Evolutionary conservation across 805 yeast genomes (phyloP), one percentile per base, ranked within the genome.

Genomic region (Teunomyces funiuensis): DNA sequence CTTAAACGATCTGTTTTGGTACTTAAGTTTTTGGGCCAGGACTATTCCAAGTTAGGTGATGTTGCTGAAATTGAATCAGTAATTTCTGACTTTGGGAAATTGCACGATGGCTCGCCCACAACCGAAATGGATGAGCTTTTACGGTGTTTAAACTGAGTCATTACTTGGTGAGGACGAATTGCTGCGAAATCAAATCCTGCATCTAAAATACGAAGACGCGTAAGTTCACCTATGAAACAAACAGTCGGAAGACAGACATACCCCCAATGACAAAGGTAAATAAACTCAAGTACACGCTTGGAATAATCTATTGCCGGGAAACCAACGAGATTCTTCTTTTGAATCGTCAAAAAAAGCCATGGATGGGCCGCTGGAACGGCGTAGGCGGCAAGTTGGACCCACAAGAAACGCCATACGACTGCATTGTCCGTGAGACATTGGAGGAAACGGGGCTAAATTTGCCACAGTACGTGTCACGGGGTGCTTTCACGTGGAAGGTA

Each of bases 351-450:
- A 71, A 71, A 42, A 53, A 61, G 8, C 76, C 76, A 1, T 69
- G 73, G 71, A 71, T 70, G 74, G 76, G 76, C 11, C 53, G 66
- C 37, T 71, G 75, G 75, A 70, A 71, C 48, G 76, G 75, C 9
- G 73, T 71, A 9, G 75, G 75, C 6, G 76, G 76, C 5, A 70
- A 71, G 43, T 45, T 70, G 13, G 68, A 67, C 25, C 40, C 47
- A 0, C 50, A 42, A 13, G 76, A 71, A 46, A 46, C 63, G 2
- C 67, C 74, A 1, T 43, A 55, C 27, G 61, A 62, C n/a, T 69
- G 75, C 41, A 70, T 71, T 14, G 58, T 64, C 5, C 44, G 76
- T 36, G 76, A 71, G 45, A 61, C 74, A 0, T 20, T 45, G 16
- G 75, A 71, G 50, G 75, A 71, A 48, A 68, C 76, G 1, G 73